phyloP scores from a whole-genome alignment of 2,329 filamentous ascomycete species.

The Aspergillus sojae region DNA sequence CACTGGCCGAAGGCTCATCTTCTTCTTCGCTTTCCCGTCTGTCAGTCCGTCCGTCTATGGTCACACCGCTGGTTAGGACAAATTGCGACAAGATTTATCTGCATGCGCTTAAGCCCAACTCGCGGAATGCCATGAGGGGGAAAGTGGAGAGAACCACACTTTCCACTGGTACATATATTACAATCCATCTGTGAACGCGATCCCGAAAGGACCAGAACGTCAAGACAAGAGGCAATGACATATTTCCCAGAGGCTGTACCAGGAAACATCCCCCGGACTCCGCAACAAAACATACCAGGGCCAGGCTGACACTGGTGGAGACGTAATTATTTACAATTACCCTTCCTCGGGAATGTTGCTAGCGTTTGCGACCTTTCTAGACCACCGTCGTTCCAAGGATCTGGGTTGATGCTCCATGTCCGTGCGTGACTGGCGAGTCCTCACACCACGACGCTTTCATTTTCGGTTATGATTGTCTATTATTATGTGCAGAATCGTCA shows the following conservation, averaged over 20 bases:
- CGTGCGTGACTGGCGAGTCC: slow-evolving; percentile 14
- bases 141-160: not conserved
- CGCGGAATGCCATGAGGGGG: not conserved
- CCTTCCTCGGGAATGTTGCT: slow-evolving; percentile 13
- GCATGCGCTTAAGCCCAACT: not conserved
- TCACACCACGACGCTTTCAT: slow-evolving; percentile 6
- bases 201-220: not conserved
- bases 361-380: slow-evolving; percentile 19
- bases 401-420: slow-evolving; percentile 15
- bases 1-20: slow-evolving; percentile 1
- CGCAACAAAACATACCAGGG: slow-evolving; percentile 7
- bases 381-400: slow-evolving; percentile 24
- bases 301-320: slow-evolving; percentile 11
- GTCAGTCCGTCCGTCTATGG: not conserved
- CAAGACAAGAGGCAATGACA: not conserved
- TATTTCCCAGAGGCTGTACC: not conserved
- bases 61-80: slow-evolving; percentile 5
- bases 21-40: not conserved
- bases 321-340: slow-evolving; percentile 1
- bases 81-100: not conserved
- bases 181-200: not conserved
- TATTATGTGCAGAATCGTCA: slow-evolving; percentile 1
- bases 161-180: not conserved
- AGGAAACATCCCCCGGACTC: slow-evolving; percentile 6
- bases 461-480: slow-evolving; percentile 7